Evolutionary conservation across 2,329 filamentous ascomycete genomes (phyloP).

Genomic region (Harringtonia lauricola): DNA sequence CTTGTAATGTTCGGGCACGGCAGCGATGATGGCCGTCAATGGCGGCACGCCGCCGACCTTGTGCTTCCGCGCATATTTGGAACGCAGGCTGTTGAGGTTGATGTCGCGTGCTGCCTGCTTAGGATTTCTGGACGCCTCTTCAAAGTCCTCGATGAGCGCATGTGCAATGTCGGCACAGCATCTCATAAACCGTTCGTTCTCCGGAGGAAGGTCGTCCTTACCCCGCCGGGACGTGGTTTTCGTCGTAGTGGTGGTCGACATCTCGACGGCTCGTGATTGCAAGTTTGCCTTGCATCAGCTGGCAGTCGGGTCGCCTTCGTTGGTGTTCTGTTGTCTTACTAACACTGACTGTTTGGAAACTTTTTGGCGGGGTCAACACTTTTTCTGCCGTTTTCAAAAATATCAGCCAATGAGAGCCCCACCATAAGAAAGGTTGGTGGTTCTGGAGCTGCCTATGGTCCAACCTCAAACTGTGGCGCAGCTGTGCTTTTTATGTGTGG

Average conservation of each 20-base stretch:
- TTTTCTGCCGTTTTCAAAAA: neutral
- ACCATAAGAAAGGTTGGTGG: neutral
- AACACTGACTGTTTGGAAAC: neutral
- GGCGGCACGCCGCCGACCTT: conserved; percentile 79
- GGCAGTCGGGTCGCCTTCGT: too few species aligned
- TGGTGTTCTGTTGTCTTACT: neutral
- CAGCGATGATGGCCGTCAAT: conserved; percentile 91
- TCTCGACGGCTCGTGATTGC: neutral
- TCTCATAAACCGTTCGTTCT: conserved; percentile 88
- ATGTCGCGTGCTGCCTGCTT: conserved; percentile 70
- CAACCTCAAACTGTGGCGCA: neutral
- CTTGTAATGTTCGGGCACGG: conserved; percentile 98
- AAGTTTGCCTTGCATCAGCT: neutral
- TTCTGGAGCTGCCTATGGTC: neutral
- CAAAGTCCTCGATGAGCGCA: conserved; percentile 82
- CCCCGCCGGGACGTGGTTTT: conserved; percentile 29
- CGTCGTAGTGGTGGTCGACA: conserved; percentile 15
- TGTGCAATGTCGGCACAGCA: conserved; percentile 95
- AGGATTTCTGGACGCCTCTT: conserved; percentile 62
- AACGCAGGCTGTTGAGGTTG: conserved; percentile 81
- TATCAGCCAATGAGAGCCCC: neutral
- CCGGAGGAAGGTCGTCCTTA: conserved; percentile 63
- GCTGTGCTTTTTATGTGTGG: neutral
- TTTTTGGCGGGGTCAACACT: conserved; percentile 8
- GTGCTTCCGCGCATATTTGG: conserved; percentile 88